These are phyloP conservation scores for Zangia roseola DNA, from an alignment of 768 basidiomycete genomes.

Conservation along the genomic window DNA sequence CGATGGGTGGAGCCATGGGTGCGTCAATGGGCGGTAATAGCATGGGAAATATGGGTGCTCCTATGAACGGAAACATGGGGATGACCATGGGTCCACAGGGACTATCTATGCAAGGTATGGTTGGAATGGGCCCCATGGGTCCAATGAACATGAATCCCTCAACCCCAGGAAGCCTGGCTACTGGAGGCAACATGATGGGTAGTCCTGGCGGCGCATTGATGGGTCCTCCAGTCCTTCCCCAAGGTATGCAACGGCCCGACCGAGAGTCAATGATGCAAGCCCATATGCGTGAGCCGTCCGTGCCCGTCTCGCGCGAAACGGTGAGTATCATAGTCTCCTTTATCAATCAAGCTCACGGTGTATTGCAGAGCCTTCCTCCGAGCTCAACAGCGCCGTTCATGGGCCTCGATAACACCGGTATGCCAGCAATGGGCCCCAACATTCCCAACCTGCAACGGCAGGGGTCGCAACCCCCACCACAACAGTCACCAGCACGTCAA, in stretches of 20 bases:
- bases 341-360: background rate
- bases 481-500: constrained; percentile 26
- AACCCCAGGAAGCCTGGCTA: constrained; percentile 17
- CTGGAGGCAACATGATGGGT: constrained; percentile 25
- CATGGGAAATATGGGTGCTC: constrained; percentile 11
- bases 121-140: constrained; percentile 17
- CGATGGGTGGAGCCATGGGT: constrained; percentile 16
- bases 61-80: constrained; percentile 19
- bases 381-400: constrained; percentile 21
- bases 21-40: constrained; percentile 5
- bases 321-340: constrained; percentile 12
- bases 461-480: constrained; percentile 27
- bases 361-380: constrained; percentile 25
- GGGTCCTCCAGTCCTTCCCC: constrained; percentile 39
- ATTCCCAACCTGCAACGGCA: constrained; percentile 18
- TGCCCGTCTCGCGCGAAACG: constrained; percentile 25
- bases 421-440: constrained; percentile 8
- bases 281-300: constrained; percentile 25
- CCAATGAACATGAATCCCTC: constrained; percentile 21
- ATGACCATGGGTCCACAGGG: constrained; percentile 15
- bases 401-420: constrained; percentile 15
- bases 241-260: constrained; percentile 23
- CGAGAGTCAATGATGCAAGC: constrained; percentile 26
- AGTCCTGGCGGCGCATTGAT: constrained; percentile 35
- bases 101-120: constrained; percentile 19